Evolutionary conservation across 2,329 filamentous ascomycete species (phyloP).

Genomic region (Aureobasidium zeae): DNA sequence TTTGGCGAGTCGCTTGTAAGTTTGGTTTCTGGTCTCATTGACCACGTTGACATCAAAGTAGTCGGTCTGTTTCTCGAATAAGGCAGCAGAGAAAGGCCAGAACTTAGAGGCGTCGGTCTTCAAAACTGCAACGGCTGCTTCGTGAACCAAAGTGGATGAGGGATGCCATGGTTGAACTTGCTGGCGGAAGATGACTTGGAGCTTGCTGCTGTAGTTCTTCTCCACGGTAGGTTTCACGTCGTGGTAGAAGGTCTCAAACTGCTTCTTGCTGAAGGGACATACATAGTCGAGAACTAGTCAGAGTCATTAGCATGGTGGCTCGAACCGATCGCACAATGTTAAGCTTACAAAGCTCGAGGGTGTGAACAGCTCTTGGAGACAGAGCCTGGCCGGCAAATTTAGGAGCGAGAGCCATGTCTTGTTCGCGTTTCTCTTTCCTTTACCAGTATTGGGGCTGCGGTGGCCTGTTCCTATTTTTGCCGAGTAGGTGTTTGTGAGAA

Average conservation of each 20-base stretch:
- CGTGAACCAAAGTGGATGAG: slow-evolving; percentile 59
- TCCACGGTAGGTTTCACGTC: slow-evolving; percentile 57
- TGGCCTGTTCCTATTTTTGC: no score
- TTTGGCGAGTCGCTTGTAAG: slow-evolving; percentile 68
- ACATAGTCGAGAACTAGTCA: slow-evolving; percentile 76
- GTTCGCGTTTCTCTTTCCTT: no score
- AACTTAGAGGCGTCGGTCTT: slow-evolving; percentile 61
- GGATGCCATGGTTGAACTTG: slow-evolving; percentile 96
- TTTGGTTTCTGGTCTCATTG: slow-evolving; percentile 73
- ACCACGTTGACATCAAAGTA: slow-evolving; percentile 84
- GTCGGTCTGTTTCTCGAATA: slow-evolving; percentile 60
- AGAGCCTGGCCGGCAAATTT: slow-evolving; percentile 68
- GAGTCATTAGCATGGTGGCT: background rate
- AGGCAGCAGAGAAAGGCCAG: slow-evolving; percentile 64
- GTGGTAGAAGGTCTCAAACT: slow-evolving; percentile 65
- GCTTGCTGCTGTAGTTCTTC: slow-evolving; percentile 48
- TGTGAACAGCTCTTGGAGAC: slow-evolving; percentile 43
- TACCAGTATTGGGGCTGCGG: no score
- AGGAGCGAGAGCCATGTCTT: slow-evolving; percentile 65
- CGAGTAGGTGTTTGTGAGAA: no score
- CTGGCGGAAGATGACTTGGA: slow-evolving; percentile 77
- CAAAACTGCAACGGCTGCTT: slow-evolving; percentile 75
- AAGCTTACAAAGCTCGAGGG: slow-evolving; percentile 43
- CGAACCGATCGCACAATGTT: no score
- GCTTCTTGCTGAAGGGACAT: slow-evolving; percentile 59